Percentiles rank a stretch among this genome's conserved stretches.
Conservation (phyloP, 1,139 yeast genomes). For the Candida sanyaensis region DNA sequence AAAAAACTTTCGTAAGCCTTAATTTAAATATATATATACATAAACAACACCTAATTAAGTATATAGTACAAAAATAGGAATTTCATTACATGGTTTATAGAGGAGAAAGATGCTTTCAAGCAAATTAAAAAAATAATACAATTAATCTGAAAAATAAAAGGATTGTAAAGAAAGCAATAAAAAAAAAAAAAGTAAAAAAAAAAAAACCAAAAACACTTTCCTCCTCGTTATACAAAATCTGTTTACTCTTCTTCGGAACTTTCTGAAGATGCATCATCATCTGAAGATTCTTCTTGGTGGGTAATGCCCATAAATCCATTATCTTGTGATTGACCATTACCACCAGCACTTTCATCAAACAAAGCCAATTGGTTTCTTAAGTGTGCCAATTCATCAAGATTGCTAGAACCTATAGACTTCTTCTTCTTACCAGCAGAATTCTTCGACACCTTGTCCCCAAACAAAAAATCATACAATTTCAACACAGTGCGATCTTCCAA, state of each 20-base stretch:
- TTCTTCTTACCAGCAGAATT: constrained; percentile 49
- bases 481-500: constrained; percentile 82
- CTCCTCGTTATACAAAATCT: background rate
- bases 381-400: constrained; percentile 78
- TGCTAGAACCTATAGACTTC: constrained; percentile 61
- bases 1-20: background rate
- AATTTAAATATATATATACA: background rate
- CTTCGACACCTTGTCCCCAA: constrained; percentile 54
- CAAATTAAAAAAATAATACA: background rate
- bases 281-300: constrained; percentile 45
- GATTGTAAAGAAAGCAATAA: background rate
- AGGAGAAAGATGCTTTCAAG: too few relatives aligned
- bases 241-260: constrained; percentile 66
- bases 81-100: background rate
- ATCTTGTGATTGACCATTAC: constrained; percentile 16
- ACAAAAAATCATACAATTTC: constrained; percentile 79
- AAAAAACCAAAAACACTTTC: background rate
- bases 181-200: background rate
- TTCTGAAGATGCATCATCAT: constrained; percentile 51
- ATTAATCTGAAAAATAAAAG: background rate
- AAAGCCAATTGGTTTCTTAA: constrained; percentile 81
- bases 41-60: constrained; percentile 1
- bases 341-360: constrained; percentile 54
- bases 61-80: background rate
- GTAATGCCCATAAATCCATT: constrained; percentile 30